phyloP scores from a whole-genome alignment of 2,329 filamentous ascomycete species.

The Aureobasidium sp. region DNA sequence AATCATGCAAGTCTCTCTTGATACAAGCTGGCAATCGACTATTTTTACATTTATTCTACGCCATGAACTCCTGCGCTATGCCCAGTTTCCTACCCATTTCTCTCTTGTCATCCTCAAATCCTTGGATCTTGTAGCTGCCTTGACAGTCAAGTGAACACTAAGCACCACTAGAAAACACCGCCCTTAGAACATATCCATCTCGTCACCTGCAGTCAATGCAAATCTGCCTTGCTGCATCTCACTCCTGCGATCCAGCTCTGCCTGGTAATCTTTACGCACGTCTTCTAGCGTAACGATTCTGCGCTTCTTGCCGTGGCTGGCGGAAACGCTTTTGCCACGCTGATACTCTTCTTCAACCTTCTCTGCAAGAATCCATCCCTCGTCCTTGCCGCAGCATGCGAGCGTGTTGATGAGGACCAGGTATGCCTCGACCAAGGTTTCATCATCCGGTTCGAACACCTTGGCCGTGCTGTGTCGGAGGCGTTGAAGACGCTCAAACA shows the following conservation, averaged over 20 bases:
- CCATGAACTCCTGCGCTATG: slow-evolving; percentile 12
- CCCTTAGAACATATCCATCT: slow-evolving; percentile 12
- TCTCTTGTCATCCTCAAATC: neutral
- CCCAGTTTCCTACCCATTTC: neutral
- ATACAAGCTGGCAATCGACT: neutral
- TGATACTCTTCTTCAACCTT: slow-evolving; percentile 30
- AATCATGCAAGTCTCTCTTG: neutral
- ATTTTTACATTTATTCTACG: slow-evolving; percentile 2
- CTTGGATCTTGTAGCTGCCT: neutral
- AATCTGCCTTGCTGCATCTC: slow-evolving; percentile 86
- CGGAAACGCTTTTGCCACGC: slow-evolving; percentile 2
- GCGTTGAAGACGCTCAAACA: slow-evolving; percentile 47
- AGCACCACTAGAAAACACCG: neutral
- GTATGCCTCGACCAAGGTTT: slow-evolving; percentile 61
- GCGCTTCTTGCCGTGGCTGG: slow-evolving; percentile 42
- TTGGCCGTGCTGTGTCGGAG: slow-evolving; percentile 24
- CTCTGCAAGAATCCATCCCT: slow-evolving; percentile 68
- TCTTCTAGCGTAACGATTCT: slow-evolving; percentile 79
- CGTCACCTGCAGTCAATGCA: slow-evolving; percentile 51
- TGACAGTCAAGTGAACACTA: neutral
- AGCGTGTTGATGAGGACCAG: slow-evolving; percentile 89
- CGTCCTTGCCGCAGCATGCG: slow-evolving; percentile 70
- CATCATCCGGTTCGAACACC: slow-evolving; percentile 19
- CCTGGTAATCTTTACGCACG: slow-evolving; percentile 79
- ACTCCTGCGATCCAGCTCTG: slow-evolving; percentile 77